Evolutionary conservation across 73 alveolate genomes (phyloP).

Genomic region (Blepharisma stoltei): DNA sequence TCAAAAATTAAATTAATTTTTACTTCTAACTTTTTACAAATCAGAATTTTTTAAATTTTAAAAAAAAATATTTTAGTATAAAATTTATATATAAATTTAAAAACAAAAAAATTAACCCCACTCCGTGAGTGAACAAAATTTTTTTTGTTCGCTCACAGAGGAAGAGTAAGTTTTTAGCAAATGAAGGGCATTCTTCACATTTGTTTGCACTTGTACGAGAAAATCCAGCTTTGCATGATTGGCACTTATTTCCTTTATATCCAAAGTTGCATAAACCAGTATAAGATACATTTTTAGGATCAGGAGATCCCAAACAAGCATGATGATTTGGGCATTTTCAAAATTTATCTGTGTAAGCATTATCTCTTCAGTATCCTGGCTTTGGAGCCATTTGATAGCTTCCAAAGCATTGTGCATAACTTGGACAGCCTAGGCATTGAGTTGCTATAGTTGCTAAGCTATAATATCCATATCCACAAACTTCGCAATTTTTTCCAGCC

Average conservation of each 20-base stretch:
- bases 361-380: background rate
- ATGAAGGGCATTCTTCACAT: background rate
- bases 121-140: no score
- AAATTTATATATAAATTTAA: no score
- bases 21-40: no score
- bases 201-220: background rate
- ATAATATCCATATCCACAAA: background rate
- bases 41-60: no score
- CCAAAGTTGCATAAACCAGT: background rate
- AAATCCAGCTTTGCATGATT: background rate
- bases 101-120: no score
- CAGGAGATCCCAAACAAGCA: background rate
- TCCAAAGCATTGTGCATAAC: background rate
- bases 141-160: no score
- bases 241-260: conserved; percentile 2
- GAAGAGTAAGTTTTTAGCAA: background rate
- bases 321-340: background rate
- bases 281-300: background rate
- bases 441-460: background rate
- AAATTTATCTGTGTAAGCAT: background rate
- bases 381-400: background rate
- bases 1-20: no score
- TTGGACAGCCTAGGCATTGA: background rate
- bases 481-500: background rate
- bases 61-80: no score